Evolutionary conservation across 495 filamentous ascomycete genomes (phyloP).

Genomic region (Penicillium robsamsonii): DNA sequence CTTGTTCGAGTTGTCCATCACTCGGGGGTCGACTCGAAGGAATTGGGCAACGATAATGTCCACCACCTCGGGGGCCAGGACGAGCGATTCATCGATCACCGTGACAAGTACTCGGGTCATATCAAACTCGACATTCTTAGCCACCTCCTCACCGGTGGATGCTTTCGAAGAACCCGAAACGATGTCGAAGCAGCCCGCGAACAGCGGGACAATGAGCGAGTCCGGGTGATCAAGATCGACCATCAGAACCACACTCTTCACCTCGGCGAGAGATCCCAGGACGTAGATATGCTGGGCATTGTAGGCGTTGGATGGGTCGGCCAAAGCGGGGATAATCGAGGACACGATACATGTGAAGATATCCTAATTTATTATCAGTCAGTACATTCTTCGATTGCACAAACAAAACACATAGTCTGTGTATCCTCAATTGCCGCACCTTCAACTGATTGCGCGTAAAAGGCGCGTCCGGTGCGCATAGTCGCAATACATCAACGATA

Average conservation of each 20-base stretch:
- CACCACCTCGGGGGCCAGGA: conserved; percentile 78
- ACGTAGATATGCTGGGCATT: conserved; percentile 91
- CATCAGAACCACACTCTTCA: conserved; percentile 91
- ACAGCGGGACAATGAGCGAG: conserved; percentile 72
- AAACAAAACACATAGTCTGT: background rate
- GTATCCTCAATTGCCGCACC: conserved; percentile 50
- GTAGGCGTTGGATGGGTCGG: conserved; percentile 85
- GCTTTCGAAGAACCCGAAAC: conserved; percentile 74
- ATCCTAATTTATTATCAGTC: conserved; percentile 54
- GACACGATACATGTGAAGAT: conserved; percentile 88
- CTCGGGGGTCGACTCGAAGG: conserved; percentile 71
- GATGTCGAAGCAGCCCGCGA: conserved; percentile 87
- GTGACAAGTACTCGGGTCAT: conserved; percentile 83
- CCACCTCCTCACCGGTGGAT: conserved; percentile 71
- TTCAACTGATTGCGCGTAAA: conserved; percentile 88
- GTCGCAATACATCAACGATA: conserved; percentile 86
- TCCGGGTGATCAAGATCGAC: conserved; percentile 84
- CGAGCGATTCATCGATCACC: conserved; percentile 80
- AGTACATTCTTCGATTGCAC: background rate
- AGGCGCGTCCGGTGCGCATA: conserved; percentile 94
- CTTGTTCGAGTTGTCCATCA: conserved; percentile 41
- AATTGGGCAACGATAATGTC: conserved; percentile 96
- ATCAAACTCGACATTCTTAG: conserved; percentile 87
- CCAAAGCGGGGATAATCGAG: conserved; percentile 77
- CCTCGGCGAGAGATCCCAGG: conserved; percentile 80